A percentile compares a stretch with the other conserved stretches of the same genome.
Conservation (phyloP, 179 eudicot species). For the Amaranthus tricolor region DNA sequence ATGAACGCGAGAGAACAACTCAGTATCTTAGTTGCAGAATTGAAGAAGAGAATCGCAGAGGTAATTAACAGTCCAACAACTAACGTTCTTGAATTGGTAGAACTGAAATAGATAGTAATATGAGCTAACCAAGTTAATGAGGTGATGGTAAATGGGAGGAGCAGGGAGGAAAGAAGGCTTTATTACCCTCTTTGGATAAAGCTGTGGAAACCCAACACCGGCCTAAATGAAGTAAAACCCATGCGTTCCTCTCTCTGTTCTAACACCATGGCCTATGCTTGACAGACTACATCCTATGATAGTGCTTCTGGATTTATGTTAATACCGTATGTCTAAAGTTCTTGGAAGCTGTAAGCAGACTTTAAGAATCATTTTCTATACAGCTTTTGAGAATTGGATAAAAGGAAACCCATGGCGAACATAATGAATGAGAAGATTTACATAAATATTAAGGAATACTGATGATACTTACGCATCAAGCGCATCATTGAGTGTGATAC, state of each 20-base stretch:
- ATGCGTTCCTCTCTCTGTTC: no score
- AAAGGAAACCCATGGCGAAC: not conserved
- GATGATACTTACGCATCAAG: constrained; percentile 68
- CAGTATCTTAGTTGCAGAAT: not conserved
- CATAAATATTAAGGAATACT: constrained; percentile 1
- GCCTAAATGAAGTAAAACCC: no score
- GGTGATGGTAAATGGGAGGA: no score
- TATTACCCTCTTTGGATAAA: no score
- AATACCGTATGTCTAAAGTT: not conserved
- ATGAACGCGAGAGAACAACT: not conserved
- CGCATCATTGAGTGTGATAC: constrained; percentile 59
- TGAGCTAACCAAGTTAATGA: no score
- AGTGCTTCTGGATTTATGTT: not conserved
- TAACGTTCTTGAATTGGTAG: no score
- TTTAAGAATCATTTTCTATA: not conserved
- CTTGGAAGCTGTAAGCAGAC: not conserved
- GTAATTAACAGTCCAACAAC: no score
- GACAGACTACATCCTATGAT: not conserved
- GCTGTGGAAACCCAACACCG: no score
- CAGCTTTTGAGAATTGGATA: not conserved
- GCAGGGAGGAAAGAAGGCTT: no score
- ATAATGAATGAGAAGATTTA: not conserved
- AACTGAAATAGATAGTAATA: no score
- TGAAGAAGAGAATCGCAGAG: not conserved
- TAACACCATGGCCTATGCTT: no score